Conservation (phyloP, 2,329 filamentous ascomycete species). For the Xylariales sp. region DNA sequence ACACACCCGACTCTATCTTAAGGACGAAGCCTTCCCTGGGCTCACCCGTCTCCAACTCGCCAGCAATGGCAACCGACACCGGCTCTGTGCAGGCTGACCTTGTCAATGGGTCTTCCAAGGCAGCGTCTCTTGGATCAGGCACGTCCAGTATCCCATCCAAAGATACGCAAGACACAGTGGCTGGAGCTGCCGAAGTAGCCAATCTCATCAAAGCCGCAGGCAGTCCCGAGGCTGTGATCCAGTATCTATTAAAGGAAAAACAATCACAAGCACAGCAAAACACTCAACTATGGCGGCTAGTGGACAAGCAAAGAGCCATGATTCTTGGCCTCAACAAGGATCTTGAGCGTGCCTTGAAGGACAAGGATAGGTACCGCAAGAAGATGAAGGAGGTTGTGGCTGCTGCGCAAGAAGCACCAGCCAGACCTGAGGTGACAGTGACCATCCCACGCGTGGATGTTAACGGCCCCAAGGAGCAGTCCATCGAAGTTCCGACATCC, state of each 20-base stretch:
- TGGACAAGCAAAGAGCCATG: slow-evolving; percentile 94
- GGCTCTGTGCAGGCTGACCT: slow-evolving; percentile 32
- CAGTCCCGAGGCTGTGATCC: slow-evolving; percentile 82
- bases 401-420: slow-evolving; percentile 23
- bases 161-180: slow-evolving; percentile 50
- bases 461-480: slow-evolving; percentile 24
- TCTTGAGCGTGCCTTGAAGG: slow-evolving; percentile 82
- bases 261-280: slow-evolving; percentile 86
- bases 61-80: slow-evolving; percentile 44
- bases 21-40: slow-evolving; percentile 38
- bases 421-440: slow-evolving; percentile 14
- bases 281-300: slow-evolving; percentile 86
- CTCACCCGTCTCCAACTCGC: slow-evolving; percentile 30
- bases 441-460: slow-evolving; percentile 20
- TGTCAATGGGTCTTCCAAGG: slow-evolving; percentile 50
- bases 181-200: slow-evolving; percentile 70
- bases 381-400: slow-evolving; percentile 75
- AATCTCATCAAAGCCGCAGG: slow-evolving; percentile 79
- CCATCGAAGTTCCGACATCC: slow-evolving; percentile 38
- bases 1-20: slow-evolving; percentile 36
- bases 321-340: slow-evolving; percentile 93
- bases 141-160: slow-evolving; percentile 71
- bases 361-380: slow-evolving; percentile 90
- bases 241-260: slow-evolving; percentile 87
- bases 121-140: slow-evolving; percentile 89